Evolutionary conservation across 768 basidiomycete genomes (phyloP), one percentile per base, ranked within the genome.

Genomic region (Candolleomyces aberdarensis): DNA sequence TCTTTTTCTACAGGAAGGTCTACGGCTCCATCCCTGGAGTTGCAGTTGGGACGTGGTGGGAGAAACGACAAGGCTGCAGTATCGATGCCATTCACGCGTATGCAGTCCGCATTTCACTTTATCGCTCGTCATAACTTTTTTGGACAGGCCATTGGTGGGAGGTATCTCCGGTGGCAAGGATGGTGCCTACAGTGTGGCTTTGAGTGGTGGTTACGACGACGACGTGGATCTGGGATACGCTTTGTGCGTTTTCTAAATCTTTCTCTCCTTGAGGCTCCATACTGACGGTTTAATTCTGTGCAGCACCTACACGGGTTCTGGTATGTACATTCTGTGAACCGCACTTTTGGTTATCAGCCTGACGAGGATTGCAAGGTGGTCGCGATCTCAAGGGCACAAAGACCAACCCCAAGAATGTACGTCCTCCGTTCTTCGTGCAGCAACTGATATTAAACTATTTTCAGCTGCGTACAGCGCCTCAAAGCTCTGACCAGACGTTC

Each of bases 191-290:
- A 94, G 91, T 47, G 83, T 97, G 14, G 94, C 90, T 2, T 82
- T 96, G 3, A 94, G 91, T 44, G 95, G 95, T 11, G 94, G 92
- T 1, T 94, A 94, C 60, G 88, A 91, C 36, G 92, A 94, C 58
- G 92, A 94, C 65, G 82, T 94, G 17, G 92, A 94, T 63, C 70
- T 85, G 15, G 92, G 92, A 57, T 88, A 92, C 63, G 89, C 81
- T 13, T 94, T 94, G 91, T 92, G 67, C 73, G 91, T 84, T 32
- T 41, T 32, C n/a, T n/a, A n/a, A n/a, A n/a, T n/a, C 29, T 15
- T 11, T 26, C 13, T 20, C 29, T 11, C 39, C 53, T 36, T 8
- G 2, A 15, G 40, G 36, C 40, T 5, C 15, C 19, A 58, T 51
- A 26, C 49, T 54, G 11, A 66, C 10, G 29, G 13, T 26, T 17